Conservation (phyloP, 179 eudicot species). For the Corrigiola litoralis region DNA sequence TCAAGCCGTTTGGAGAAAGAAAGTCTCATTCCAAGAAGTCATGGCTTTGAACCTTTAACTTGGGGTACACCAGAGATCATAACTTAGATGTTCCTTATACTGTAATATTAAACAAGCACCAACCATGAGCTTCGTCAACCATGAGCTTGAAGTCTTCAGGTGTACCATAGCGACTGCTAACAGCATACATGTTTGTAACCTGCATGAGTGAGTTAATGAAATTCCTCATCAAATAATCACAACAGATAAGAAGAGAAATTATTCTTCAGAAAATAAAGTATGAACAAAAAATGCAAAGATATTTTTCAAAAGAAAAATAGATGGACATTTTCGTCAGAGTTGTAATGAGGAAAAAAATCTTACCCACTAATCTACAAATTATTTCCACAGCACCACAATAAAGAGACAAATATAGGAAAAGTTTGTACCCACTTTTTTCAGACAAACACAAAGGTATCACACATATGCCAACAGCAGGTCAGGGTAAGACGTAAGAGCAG, state of each 20-base stretch:
- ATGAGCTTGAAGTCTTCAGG: conserved; percentile 89
- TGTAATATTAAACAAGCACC: conserved; percentile 9
- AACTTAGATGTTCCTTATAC: conserved; percentile 7
- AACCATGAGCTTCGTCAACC: conserved; percentile 99
- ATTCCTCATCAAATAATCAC: not conserved
- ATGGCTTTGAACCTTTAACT: too few species aligned
- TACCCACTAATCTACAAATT: not conserved
- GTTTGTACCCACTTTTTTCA: too few species aligned
- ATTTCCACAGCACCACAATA: not conserved
- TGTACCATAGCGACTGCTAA: conserved; percentile 97
- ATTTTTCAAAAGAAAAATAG: not conserved
- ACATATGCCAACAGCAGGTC: not conserved
- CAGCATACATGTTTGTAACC: conserved; percentile 94
- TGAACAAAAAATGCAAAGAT: too few species aligned
- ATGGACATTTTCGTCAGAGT: not conserved
- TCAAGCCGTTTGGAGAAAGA: too few species aligned
- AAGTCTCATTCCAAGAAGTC: too few species aligned
- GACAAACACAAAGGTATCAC: too few species aligned
- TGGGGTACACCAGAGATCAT: not conserved
- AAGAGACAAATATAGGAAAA: too few species aligned
- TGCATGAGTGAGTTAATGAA: conserved; percentile 31
- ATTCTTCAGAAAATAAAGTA: conserved; percentile 1
- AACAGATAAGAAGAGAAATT: not conserved
- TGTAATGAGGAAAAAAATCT: not conserved
- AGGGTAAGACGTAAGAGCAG: not conserved